Evolutionary conservation across 352 stramenopile genomes (phyloP), one percentile per base, ranked within the genome.

Genomic region (Phytopythium montanum): DNA sequence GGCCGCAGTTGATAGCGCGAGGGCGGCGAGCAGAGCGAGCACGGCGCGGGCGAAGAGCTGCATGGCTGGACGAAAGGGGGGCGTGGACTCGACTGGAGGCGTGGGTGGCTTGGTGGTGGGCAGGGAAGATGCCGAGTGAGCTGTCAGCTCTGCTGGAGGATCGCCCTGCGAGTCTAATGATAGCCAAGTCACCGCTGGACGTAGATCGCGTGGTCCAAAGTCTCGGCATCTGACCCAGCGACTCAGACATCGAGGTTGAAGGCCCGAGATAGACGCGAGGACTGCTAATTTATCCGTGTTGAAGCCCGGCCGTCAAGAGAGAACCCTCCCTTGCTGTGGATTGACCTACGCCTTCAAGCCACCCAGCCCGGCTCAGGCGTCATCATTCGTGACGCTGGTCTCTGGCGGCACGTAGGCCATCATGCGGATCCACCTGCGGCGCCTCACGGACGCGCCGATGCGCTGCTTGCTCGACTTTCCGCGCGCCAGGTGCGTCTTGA

Each of bases 371-470:
- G 12, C 38, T 44, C 38, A 21, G 13, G 38, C 38, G 31, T 38
- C 39, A n/a, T 73, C 69, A 0, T 54, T 33, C 14, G 51, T 44
- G 29, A 46, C 41, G 38, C n/a, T 60, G 16, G 53, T 54, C 57
- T 90, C 81, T 5, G 70, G 70, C 14, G 82, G 82, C 21, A 90
- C 80, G 46, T 83, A 90, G 13, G 72, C 79, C 85, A 94, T 94
- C 76, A 91, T 94, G 36, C 85, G 82, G 45, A 92, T 92, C 85
- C 85, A 94, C 42, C 85, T 82, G 49, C 85, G 85, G 13, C 85
- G 80, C 3, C 85, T 77, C 33, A 94, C 85, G 0, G 79, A 90
- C 28, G 77, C 79, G 12, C 85, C 85, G 6, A 90, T 67, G 41
- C 82, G 81, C 54, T 88, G 87, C 61, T 82, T 86, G 59, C 81